Evolutionary conservation across 768 basidiomycete genomes (phyloP).

Genomic region (Boletus huronensis): DNA sequence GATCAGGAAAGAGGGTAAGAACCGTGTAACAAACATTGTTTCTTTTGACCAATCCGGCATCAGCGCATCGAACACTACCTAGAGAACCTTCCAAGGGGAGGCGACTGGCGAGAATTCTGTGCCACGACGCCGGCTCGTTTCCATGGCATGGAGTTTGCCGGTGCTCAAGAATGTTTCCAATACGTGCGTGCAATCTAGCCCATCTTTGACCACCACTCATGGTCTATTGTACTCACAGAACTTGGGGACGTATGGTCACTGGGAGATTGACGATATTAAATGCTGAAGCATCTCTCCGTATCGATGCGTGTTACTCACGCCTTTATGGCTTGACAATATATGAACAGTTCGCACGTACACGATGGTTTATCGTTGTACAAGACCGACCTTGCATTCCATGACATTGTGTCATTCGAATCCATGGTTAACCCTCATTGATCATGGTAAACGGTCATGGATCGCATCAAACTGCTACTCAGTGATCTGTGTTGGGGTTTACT

Average conservation of each 20-base stretch:
- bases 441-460: not conserved
- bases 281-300: slow-evolving; percentile 1
- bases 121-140: slow-evolving; percentile 31
- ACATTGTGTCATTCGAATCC: not conserved
- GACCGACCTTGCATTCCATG: not conserved
- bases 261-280: slow-evolving; percentile 20
- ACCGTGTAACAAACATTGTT: not conserved
- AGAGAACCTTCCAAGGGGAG: slow-evolving; percentile 25
- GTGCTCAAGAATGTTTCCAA: slow-evolving; percentile 24
- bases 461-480: not conserved
- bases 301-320: not conserved
- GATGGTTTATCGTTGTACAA: not conserved
- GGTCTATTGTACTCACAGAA: not conserved
- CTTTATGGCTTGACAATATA: not conserved
- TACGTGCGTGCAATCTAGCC: slow-evolving; percentile 12
- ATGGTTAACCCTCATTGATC: not conserved
- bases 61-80: slow-evolving; percentile 28
- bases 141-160: slow-evolving; percentile 22
- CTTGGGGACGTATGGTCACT: slow-evolving; percentile 14
- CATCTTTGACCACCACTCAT: too few relatives aligned
- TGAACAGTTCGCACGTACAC: not conserved
- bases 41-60: not conserved
- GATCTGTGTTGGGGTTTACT: not conserved
- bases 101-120: slow-evolving; percentile 32
- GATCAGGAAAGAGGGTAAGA: slow-evolving; percentile 26